phyloP scores from a whole-genome alignment of 2,329 filamentous ascomycete genomes.

The Pseudogymnoascus sp. region DNA sequence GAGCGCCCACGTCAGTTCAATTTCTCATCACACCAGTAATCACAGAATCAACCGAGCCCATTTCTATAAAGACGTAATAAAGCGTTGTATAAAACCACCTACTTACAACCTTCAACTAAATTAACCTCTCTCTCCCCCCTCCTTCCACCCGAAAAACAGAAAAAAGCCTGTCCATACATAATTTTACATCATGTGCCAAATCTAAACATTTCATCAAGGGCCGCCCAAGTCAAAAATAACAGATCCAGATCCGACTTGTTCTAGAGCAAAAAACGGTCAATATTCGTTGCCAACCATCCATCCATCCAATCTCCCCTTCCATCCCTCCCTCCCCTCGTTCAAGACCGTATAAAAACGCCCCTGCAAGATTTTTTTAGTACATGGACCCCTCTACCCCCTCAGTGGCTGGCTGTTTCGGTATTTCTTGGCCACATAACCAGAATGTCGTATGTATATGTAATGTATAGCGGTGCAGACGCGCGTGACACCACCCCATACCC shows the following conservation, averaged over 20 bases:
- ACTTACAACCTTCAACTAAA: too few species aligned
- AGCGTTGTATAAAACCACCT: too few species aligned
- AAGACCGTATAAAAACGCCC: slow-evolving; percentile 3
- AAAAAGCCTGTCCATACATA: neutral
- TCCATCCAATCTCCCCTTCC: neutral
- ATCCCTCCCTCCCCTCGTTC: neutral
- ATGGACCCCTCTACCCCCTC: neutral
- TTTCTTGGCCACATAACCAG: neutral
- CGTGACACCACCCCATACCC: neutral
- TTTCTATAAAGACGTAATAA: too few species aligned
- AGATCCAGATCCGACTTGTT: neutral
- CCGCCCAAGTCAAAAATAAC: neutral
- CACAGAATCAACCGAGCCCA: too few species aligned
- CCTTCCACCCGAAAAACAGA: neutral
- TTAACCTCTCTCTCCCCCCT: neutral
- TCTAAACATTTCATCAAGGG: slow-evolving; percentile 6
- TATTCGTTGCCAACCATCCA: neutral
- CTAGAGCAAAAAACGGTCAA: neutral
- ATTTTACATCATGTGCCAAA: neutral
- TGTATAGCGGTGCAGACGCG: too few species aligned
- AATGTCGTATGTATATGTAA: neutral
- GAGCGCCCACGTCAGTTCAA: too few species aligned
- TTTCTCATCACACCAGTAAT: too few species aligned
- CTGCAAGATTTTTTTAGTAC: neutral
- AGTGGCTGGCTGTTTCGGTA: neutral